These are phyloP conservation scores for Durio zibethinus DNA, from an alignment of 345 rosid species.

Conservation along the genomic window DNA sequence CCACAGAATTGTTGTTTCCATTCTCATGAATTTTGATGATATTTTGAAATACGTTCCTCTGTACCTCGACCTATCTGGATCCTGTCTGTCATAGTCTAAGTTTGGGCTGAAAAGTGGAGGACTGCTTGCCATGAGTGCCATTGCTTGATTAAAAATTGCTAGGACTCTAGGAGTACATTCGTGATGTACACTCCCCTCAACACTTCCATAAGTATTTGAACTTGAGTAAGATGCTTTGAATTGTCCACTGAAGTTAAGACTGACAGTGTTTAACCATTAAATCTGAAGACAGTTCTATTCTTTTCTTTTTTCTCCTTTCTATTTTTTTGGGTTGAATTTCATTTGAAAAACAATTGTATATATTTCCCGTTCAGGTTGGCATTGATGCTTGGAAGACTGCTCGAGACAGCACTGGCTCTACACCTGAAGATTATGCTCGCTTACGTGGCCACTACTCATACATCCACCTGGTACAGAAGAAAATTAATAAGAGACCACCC, in stretches of 20 bases:
- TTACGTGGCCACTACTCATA: constrained; percentile 94
- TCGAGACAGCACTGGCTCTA: constrained; percentile 80
- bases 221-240: neutral
- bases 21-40: constrained; percentile 6
- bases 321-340: neutral
- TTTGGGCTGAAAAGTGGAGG: neutral
- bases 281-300: neutral
- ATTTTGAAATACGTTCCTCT: neutral
- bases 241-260: neutral
- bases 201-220: neutral
- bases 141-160: neutral
- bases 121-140: neutral
- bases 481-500: constrained; percentile 50
- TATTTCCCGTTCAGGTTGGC: constrained; percentile 57
- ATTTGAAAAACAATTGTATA: neutral
- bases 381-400: constrained; percentile 86
- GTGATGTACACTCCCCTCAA: neutral
- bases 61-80: neutral
- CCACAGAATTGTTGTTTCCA: neutral
- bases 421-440: constrained; percentile 97
- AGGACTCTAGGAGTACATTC: too few relatives aligned
- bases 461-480: constrained; percentile 88
- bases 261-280: neutral
- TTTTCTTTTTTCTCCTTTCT: neutral
- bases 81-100: neutral